These are phyloP conservation scores for Prunus fruticosa DNA, from an alignment of 306 rosid genomes.

Conservation along the genomic window DNA sequence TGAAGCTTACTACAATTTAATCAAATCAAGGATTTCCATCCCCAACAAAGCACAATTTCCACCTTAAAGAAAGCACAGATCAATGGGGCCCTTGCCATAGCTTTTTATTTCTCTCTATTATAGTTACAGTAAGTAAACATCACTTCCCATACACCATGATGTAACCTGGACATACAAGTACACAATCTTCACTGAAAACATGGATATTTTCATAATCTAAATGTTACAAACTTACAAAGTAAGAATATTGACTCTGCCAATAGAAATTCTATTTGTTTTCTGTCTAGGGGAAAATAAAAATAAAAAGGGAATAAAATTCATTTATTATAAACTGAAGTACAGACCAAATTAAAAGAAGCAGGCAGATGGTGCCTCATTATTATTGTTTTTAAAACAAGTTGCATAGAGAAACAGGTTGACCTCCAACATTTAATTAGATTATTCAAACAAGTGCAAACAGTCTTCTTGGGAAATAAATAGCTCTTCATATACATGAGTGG, in stretches of 20 bases:
- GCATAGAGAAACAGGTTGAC: background rate
- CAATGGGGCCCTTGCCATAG: conserved; percentile 24
- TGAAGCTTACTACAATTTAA: conserved; percentile 23
- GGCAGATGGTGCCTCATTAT: background rate
- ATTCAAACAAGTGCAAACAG: background rate
- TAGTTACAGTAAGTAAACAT: conserved; percentile 3
- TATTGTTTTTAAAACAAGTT: background rate
- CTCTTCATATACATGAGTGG: conserved; percentile 18
- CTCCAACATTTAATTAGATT: conserved; percentile 3
- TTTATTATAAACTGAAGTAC: background rate
- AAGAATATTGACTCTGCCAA: background rate
- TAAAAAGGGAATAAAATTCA: background rate
- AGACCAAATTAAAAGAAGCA: background rate
- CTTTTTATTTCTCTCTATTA: conserved; percentile 14
- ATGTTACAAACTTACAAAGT: background rate
- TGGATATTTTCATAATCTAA: background rate
- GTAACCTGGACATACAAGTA: conserved; percentile 1
- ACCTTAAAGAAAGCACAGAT: conserved; percentile 17
- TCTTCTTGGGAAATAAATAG: conserved; percentile 14
- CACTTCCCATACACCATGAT: conserved; percentile 14
- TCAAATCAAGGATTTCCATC: conserved; percentile 32
- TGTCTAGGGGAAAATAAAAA: background rate
- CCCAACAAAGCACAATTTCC: conserved; percentile 23
- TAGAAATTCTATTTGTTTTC: background rate
- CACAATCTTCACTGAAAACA: conserved; percentile 12